A percentile compares a stretch with the other conserved stretches of the same genome.
These are phyloP conservation scores for Gamsiella multidivaricata DNA, from an alignment of 192 early-diverging fungal species.

Conservation along the genomic window DNA sequence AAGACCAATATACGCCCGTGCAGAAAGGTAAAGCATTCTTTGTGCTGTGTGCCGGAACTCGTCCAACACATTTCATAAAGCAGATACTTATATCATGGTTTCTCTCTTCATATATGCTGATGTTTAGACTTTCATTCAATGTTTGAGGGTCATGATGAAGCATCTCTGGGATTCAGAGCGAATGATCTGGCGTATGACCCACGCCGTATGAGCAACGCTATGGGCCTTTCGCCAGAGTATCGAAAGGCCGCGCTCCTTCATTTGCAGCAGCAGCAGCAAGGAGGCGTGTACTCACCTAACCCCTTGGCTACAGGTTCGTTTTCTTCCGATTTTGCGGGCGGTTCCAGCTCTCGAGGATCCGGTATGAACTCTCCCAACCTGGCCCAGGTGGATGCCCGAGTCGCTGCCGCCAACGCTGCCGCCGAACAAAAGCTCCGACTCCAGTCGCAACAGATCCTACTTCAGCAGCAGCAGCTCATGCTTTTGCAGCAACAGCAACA, in stretches of 20 bases:
- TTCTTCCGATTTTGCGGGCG: constrained; percentile 32
- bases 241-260: constrained; percentile 50
- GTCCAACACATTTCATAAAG: background rate
- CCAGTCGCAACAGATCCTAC: constrained; percentile 61
- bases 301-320: constrained; percentile 23
- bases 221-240: constrained; percentile 46
- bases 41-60: background rate
- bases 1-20: constrained; percentile 20
- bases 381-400: constrained; percentile 44
- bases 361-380: constrained; percentile 36
- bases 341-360: constrained; percentile 25
- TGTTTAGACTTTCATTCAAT: constrained; percentile 38
- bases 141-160: constrained; percentile 51
- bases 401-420: constrained; percentile 33
- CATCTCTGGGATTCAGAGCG: constrained; percentile 44
- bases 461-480: constrained; percentile 63
- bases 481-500: constrained; percentile 45
- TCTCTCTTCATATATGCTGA: background rate
- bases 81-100: too few species aligned
- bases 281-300: constrained; percentile 28
- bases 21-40: constrained; percentile 32
- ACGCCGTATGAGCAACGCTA: constrained; percentile 36
- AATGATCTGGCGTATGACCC: constrained; percentile 51
- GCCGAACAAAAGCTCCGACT: constrained; percentile 64
- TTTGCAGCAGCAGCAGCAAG: constrained; percentile 55